phyloP scores from a whole-genome alignment of 2,329 filamentous ascomycete species.

The Aspergillus sp. region DNA sequence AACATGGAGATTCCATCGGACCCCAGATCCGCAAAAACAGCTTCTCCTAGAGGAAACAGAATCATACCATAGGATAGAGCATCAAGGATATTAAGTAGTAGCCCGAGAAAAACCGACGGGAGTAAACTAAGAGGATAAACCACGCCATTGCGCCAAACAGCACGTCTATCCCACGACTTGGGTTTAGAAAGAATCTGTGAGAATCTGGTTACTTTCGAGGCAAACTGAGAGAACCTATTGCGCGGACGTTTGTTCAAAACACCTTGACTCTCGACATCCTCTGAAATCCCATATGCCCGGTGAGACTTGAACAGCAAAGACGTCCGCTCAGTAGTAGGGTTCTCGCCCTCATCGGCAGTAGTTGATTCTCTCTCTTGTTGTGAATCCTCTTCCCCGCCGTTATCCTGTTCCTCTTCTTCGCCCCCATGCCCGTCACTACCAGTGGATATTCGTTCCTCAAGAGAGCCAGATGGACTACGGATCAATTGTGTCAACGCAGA shows the following conservation, averaged over 20 bases:
- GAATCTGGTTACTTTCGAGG: slow-evolving; percentile 15
- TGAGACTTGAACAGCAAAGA: slow-evolving; percentile 29
- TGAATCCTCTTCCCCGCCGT: background rate
- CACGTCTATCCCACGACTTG: slow-evolving; percentile 63
- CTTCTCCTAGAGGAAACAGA: slow-evolving; percentile 81
- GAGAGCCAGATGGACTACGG: slow-evolving; percentile 30
- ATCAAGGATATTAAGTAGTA: slow-evolving; percentile 88
- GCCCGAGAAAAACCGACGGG: slow-evolving; percentile 79
- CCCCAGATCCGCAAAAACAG: slow-evolving; percentile 77
- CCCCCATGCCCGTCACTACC: background rate
- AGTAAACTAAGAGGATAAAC: slow-evolving; percentile 64
- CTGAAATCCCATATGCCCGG: slow-evolving; percentile 23
- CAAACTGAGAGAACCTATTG: slow-evolving; percentile 10
- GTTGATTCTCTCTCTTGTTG: slow-evolving; percentile 6
- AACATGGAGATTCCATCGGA: slow-evolving; percentile 97
- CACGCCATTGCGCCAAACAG: slow-evolving; percentile 58
- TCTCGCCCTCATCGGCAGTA: slow-evolving; percentile 18
- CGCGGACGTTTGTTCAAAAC: slow-evolving; percentile 5
- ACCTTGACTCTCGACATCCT: slow-evolving; percentile 27
- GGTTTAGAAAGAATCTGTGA: slow-evolving; percentile 48
- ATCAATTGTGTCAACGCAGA: slow-evolving; percentile 49
- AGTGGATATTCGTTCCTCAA: slow-evolving; percentile 6
- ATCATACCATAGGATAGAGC: slow-evolving; percentile 96
- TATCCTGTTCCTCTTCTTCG: slow-evolving; percentile 8
- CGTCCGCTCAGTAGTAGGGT: slow-evolving; percentile 29